Base-by-base conservation (phyloP, 192 early-diverging fungal species). In the Chytriomyces sp. region DNA sequence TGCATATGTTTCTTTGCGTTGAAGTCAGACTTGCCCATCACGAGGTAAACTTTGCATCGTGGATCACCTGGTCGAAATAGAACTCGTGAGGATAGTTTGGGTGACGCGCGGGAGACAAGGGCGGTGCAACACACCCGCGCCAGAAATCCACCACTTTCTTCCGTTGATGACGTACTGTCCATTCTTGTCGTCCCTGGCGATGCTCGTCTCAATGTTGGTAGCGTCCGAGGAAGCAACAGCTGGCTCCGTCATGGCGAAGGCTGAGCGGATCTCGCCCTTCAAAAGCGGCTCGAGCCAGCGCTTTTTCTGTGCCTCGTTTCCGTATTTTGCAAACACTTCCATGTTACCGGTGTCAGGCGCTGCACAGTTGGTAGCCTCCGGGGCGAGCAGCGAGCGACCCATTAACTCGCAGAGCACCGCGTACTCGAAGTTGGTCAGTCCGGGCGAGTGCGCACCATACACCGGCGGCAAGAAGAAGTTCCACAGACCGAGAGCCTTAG, bases 201-300 rank as follows among this genome's bases (percentile, higher is more conserved):
- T 98, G 36, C 75, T 76, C 36, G 93, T 91, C 78, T 91, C 86
- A 64, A 99, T 99, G 83, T 99, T 99, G 73, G 95, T 97, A 0
- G 97, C 97, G 77, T 99, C 97, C 38, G 96, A 96, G 33, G 93
- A 95, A 0, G 97, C 94, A 36, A 99, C 94, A 5, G 64, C 78
- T n/a, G 93, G 92, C 79, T 99, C 97, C 25, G 95, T 98, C 97
- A 99, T 99, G 64, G 95, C 95, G 81, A 99, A 98, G 25, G 96
- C 95, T 28, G 95, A 98, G 25, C 97, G 89, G 75, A 99, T 96
- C 80, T 91, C 78, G 56, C 96, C 96, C 28, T 91, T 85, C 81
- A 99, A 75, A 59, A 99, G 82, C 10, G 97, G 97, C 7, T 53
- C 63, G 36, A 87, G 78, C 83, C 83, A 87, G 39, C 77, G 76